Evolutionary conservation across 352 stramenopile species (phyloP), one percentile per base, ranked within the genome.

Genomic region (Pythium vanterpoolii): DNA sequence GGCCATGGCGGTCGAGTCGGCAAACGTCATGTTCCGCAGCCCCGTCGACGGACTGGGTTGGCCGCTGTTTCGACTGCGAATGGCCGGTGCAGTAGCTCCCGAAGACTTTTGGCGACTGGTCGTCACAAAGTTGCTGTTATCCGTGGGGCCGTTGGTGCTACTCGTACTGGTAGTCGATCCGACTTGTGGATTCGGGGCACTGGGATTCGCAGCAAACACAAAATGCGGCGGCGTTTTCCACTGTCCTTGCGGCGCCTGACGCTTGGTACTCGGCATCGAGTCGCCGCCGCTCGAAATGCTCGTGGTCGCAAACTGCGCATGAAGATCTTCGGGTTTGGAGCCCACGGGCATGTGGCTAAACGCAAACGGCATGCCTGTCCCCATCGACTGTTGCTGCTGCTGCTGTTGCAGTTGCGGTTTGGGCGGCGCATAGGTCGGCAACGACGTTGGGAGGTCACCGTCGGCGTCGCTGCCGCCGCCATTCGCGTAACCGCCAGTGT

Each of bases 391-490:
- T 62, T 43, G 59, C 52, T 68, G 60, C 57, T 60, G 46, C 65
- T 39, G 47, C 63, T 43, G 59, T 47, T 68, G 60, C 57, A 57
- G 46, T 63, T 39, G 38, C 72, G 78, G 59, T 39, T 64, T 67
- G 30, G 73, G 51, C 33, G 81, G 81, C 52, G 87, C 78, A 59
- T 92, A 92, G 19, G 83, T 90, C 39, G 83, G 83, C 56, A 92
- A 61, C n/a, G 83, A 87, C 14, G 69, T 83, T 18, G 83, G 83
- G 45, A 92, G 66, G 59, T 90, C 83, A 48, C 73, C 72, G 26
- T 88, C 79, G 38, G 66, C 54, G 31, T 78, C 71, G 16, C 31
- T 62, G 9, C 27, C 31, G 42, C 45, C 34, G 44, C 50, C 40
- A 30, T 54, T 60, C 10, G 36, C 10, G 48, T 70, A 65, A 19